A percentile compares a stretch with the other conserved stretches of the same genome.
phyloP scores from a whole-genome alignment of 306 rosid species.

The Benincasa hispida region DNA sequence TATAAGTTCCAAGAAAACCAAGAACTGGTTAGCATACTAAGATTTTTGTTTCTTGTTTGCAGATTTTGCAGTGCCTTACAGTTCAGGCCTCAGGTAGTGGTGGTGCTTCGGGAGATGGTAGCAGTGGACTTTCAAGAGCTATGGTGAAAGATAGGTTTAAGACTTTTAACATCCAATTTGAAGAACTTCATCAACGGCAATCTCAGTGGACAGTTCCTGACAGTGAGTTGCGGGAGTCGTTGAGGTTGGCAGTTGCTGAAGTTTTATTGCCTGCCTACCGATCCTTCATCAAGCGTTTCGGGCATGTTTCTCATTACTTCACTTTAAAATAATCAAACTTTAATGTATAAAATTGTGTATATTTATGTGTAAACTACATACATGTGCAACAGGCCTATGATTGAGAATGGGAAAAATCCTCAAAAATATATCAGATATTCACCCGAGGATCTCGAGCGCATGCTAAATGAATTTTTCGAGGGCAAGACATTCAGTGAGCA shows the following conservation, averaged over 20 bases:
- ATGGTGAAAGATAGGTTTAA: conserved; percentile 70
- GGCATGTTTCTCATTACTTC: conserved; percentile 27
- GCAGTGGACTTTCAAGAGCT: conserved; percentile 61
- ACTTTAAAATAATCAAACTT: not conserved
- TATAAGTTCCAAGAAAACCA: not conserved
- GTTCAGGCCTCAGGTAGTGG: conserved; percentile 39
- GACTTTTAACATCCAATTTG: conserved; percentile 74
- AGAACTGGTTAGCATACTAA: not conserved
- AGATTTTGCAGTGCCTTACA: conserved; percentile 93
- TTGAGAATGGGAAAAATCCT: conserved; percentile 81
- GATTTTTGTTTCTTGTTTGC: conserved; percentile 8
- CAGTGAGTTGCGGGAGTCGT: conserved; percentile 87
- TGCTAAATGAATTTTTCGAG: conserved; percentile 81
- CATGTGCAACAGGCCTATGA: conserved; percentile 57
- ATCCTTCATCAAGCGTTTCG: conserved; percentile 79
- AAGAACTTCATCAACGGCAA: conserved; percentile 82
- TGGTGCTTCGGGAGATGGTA: conserved; percentile 19
- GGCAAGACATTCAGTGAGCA: conserved; percentile 77
- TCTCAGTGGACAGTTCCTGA: conserved; percentile 98
- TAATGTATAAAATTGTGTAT: not conserved
- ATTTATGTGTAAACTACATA: not conserved
- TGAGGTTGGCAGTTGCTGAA: conserved; percentile 90
- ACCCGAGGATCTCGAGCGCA: conserved; percentile 67
- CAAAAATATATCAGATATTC: conserved; percentile 50
- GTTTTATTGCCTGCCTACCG: conserved; percentile 89